phyloP scores from a whole-genome alignment of 1,284 basidiomycete species.

The Ceratobasidium sp. region DNA sequence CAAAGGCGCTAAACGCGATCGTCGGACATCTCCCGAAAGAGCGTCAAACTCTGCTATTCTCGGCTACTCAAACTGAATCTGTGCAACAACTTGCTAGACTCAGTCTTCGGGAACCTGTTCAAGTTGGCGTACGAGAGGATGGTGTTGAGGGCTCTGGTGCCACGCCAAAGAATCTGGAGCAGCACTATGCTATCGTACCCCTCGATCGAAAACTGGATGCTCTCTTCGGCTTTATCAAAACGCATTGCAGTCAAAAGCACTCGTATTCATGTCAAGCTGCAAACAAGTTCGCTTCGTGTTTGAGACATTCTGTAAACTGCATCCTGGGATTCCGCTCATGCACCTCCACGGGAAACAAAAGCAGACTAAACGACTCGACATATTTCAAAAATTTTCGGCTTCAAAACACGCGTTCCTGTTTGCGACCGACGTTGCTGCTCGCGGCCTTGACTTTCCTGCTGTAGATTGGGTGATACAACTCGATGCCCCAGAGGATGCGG shows the following conservation, averaged over 20 bases:
- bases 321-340: conserved; percentile 90
- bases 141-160: conserved; percentile 51
- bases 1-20: conserved; percentile 87
- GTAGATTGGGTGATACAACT: conserved; percentile 98
- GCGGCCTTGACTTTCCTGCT: conserved; percentile 95
- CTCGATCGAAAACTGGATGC: conserved; percentile 91
- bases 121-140: conserved; percentile 67
- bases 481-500: conserved; percentile 98
- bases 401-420: conserved; percentile 84
- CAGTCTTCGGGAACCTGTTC: conserved; percentile 83
- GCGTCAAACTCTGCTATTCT: conserved; percentile 94
- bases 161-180: conserved; percentile 79
- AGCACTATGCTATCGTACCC: conserved; percentile 86
- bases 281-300: conserved; percentile 96
- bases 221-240: conserved; percentile 95
- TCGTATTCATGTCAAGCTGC: conserved; percentile 94
- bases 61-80: conserved; percentile 94
- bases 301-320: conserved; percentile 94
- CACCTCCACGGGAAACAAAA: conserved; percentile 98
- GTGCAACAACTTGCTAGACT: conserved; percentile 90
- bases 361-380: conserved; percentile 83
- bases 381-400: conserved; percentile 82
- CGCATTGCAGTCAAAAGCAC: conserved; percentile 90
- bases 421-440: conserved; percentile 97
- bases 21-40: conserved; percentile 84